Evolutionary conservation across 257 asterid genomes (phyloP).

Genomic region (Forsythia suspensa): DNA sequence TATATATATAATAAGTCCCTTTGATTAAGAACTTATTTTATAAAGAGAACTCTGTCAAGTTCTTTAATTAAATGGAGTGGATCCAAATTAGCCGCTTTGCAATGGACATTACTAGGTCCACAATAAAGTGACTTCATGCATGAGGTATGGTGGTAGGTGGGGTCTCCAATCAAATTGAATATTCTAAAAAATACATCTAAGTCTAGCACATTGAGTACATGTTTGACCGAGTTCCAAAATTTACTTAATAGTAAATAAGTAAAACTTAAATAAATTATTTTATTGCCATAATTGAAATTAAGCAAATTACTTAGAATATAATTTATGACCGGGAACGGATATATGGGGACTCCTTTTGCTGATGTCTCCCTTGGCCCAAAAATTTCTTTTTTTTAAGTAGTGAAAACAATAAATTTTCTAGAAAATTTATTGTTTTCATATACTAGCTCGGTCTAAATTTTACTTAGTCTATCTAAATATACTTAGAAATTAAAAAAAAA

Average conservation of each 20-base stretch:
- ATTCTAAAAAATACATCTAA: background rate
- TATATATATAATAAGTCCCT: background rate
- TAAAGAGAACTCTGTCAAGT: background rate
- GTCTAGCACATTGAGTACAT: background rate
- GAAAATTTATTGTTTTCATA: no score
- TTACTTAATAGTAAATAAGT: background rate
- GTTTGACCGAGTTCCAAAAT: background rate
- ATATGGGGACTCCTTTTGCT: no score
- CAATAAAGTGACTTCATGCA: conserved; percentile 8
- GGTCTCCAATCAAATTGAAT: conserved; percentile 6
- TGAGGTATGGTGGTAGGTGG: conserved; percentile 20
- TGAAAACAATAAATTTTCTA: no score
- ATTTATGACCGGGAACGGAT: no score
- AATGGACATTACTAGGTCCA: conserved; percentile 5
- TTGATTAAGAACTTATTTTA: background rate
- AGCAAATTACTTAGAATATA: background rate
- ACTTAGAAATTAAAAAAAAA: no score
- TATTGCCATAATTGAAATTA: background rate
- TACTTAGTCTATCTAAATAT: background rate
- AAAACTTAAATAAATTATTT: background rate
- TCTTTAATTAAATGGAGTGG: background rate
- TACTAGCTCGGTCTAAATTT: no score
- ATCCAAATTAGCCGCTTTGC: conserved; percentile 25
- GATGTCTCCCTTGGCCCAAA: no score
- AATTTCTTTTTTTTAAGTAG: no score